Percentiles rank a stretch among this genome's conserved stretches.
Evolutionary conservation across 768 basidiomycete genomes (phyloP).

Genomic region (Lentinula edodes): DNA sequence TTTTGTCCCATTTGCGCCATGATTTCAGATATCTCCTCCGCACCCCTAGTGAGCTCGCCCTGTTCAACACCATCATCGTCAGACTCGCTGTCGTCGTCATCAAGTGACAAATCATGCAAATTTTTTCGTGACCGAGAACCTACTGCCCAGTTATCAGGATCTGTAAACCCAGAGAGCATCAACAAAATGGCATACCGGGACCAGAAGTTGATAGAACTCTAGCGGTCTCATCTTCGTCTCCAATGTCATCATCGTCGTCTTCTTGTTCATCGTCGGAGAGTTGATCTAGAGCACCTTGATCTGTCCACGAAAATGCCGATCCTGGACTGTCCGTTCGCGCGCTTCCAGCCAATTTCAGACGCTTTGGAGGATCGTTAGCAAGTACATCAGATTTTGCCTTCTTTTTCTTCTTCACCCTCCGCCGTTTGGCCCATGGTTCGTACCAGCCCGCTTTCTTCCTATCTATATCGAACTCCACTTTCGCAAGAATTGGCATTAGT

Average conservation of each 20-base stretch:
- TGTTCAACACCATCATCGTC: conserved; percentile 36
- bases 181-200: conserved; percentile 27
- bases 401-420: conserved; percentile 11
- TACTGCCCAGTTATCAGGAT: conserved; percentile 53
- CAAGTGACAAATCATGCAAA: conserved; percentile 21
- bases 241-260: conserved; percentile 25
- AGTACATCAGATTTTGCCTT: conserved; percentile 20
- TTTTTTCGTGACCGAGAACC: conserved; percentile 40
- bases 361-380: conserved; percentile 32
- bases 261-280: conserved; percentile 22
- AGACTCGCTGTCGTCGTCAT: conserved; percentile 24
- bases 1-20: conserved; percentile 14
- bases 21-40: conserved; percentile 29
- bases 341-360: conserved; percentile 45
- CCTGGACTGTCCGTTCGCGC: conserved; percentile 35
- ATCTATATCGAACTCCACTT: conserved; percentile 95
- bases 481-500: conserved; percentile 81
- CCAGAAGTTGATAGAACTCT: conserved; percentile 26
- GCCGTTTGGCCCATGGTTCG: conserved; percentile 70
- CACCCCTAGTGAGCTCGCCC: conserved; percentile 8
- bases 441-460: conserved; percentile 76
- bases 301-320: conserved; percentile 18
- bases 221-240: conserved; percentile 35
- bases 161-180: too few species aligned
- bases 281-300: background rate